These are phyloP conservation scores for Knufia petricola DNA, from an alignment of 2,329 filamentous ascomycete genomes.

Conservation along the genomic window DNA sequence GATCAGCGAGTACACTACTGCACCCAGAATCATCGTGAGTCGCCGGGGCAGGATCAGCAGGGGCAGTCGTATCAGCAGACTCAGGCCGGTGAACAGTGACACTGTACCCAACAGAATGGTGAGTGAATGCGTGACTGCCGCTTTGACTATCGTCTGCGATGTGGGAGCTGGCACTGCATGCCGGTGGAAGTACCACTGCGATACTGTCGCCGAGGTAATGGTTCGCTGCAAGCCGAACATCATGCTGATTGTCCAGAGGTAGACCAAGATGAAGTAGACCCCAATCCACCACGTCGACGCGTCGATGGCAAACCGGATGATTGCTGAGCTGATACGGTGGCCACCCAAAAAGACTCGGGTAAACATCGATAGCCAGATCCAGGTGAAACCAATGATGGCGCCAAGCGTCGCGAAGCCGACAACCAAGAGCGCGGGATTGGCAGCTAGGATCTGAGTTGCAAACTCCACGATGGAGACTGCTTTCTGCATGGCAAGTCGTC, in stretches of 20 bases:
- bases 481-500: slow-evolving; percentile 68
- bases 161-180: slow-evolving; percentile 68
- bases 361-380: slow-evolving; percentile 96
- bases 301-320: slow-evolving; percentile 67
- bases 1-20: slow-evolving; percentile 68
- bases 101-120: slow-evolving; percentile 89
- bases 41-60: slow-evolving; percentile 73
- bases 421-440: slow-evolving; percentile 71
- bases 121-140: slow-evolving; percentile 69
- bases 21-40: slow-evolving; percentile 57
- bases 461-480: slow-evolving; percentile 88
- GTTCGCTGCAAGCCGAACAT: slow-evolving; percentile 81
- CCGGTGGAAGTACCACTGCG: slow-evolving; percentile 98
- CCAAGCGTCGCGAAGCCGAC: slow-evolving; percentile 72
- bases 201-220: slow-evolving; percentile 88
- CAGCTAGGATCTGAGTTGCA: slow-evolving; percentile 73
- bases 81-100: slow-evolving; percentile 73
- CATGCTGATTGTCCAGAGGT: slow-evolving; percentile 86
- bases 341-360: slow-evolving; percentile 91
- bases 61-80: slow-evolving; percentile 72
- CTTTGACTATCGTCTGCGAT: slow-evolving; percentile 70
- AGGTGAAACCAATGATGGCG: slow-evolving; percentile 78
- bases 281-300: slow-evolving; percentile 90
- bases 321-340: slow-evolving; percentile 51
- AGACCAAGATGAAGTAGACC: slow-evolving; percentile 84